A percentile compares a stretch with the other conserved stretches of the same genome.
Evolutionary conservation across 2,329 filamentous ascomycete species (phyloP).

Genomic region (Davidsoniella neocaledoniae): DNA sequence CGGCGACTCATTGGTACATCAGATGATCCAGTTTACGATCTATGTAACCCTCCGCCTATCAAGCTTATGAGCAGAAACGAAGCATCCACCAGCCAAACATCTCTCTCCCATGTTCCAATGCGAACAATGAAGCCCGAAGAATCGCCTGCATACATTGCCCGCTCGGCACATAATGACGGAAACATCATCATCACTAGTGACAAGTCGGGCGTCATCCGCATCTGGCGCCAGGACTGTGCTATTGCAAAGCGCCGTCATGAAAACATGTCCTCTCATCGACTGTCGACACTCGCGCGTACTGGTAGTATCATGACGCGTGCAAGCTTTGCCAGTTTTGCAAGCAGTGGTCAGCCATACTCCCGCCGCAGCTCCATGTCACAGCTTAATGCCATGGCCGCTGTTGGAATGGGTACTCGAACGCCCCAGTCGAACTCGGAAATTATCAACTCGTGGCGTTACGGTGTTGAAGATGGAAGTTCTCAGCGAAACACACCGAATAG

Average conservation of each 20-base stretch:
- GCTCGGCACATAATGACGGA: slow-evolving; percentile 59
- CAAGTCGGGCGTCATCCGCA: slow-evolving; percentile 74
- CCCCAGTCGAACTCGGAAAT: slow-evolving; percentile 42
- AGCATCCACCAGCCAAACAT: slow-evolving; percentile 26
- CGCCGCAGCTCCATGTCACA: slow-evolving; percentile 34
- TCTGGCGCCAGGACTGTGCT: slow-evolving; percentile 90
- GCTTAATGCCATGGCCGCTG: slow-evolving; percentile 18
- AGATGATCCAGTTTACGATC: slow-evolving; percentile 83
- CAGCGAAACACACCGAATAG: slow-evolving; percentile 17
- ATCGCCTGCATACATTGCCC: slow-evolving; percentile 60
- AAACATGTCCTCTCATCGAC: slow-evolving; percentile 60
- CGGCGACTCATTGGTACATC: slow-evolving; percentile 63
- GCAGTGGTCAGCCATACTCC: slow-evolving; percentile 28
- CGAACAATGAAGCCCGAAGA: slow-evolving; percentile 37
- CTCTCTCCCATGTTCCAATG: slow-evolving; percentile 21
- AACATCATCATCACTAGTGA: slow-evolving; percentile 90
- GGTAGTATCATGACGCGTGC: slow-evolving; percentile 38
- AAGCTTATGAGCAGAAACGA: slow-evolving; percentile 63
- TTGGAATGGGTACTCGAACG: slow-evolving; percentile 14
- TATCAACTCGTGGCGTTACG: slow-evolving; percentile 77
- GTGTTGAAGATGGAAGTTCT: slow-evolving; percentile 27
- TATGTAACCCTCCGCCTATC: slow-evolving; percentile 88
- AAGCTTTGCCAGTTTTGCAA: slow-evolving; percentile 22
- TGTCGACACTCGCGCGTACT: slow-evolving; percentile 46
- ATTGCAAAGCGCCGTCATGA: slow-evolving; percentile 60